A percentile compares a stretch with the other conserved stretches of the same genome.
These are phyloP conservation scores for Kodamaea jinghongensis DNA, from an alignment of 805 yeast species.

Conservation along the genomic window DNA sequence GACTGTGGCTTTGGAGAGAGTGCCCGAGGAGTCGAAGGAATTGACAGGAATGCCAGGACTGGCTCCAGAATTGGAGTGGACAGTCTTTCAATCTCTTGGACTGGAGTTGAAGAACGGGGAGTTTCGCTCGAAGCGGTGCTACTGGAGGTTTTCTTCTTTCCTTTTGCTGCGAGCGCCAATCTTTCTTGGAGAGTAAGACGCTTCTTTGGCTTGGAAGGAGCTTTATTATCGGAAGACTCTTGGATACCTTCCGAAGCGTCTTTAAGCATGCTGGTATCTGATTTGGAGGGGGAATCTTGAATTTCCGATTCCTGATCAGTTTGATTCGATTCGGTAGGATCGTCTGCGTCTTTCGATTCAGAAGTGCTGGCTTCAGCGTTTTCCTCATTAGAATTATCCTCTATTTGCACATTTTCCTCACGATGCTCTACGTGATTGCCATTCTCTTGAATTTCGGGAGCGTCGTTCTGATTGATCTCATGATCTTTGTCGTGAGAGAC, in stretches of 20 bases:
- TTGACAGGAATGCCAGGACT: conserved; percentile 1
- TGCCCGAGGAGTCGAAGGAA: conserved; percentile 3
- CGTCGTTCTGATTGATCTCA: too few species aligned
- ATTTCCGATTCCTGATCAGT: too few species aligned
- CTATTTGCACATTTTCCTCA: too few species aligned
- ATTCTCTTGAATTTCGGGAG: too few species aligned
- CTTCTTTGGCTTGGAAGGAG: conserved; percentile 20
- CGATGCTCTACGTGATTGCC: too few species aligned
- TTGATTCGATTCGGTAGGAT: too few species aligned
- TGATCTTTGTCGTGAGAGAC: too few species aligned
- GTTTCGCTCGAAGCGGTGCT: conserved; percentile 4
- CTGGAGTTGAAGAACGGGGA: conserved; percentile 2
- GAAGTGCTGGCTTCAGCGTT: too few species aligned
- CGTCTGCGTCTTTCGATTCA: neutral
- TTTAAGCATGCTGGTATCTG: too few species aligned
- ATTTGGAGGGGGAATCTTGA: too few species aligned
- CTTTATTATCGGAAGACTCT: neutral
- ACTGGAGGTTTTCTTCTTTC: conserved; percentile 31
- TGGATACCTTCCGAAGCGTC: too few species aligned
- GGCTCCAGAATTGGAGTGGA: conserved; percentile 1
- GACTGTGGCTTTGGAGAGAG: conserved; percentile 7
- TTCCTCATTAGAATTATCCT: too few species aligned
- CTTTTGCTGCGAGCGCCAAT: conserved; percentile 74
- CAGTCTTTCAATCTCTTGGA: neutral
- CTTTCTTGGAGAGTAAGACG: conserved; percentile 81